These are phyloP conservation scores for Pulveroboletus sp. DNA, from an alignment of 768 basidiomycete species.

Conservation along the genomic window DNA sequence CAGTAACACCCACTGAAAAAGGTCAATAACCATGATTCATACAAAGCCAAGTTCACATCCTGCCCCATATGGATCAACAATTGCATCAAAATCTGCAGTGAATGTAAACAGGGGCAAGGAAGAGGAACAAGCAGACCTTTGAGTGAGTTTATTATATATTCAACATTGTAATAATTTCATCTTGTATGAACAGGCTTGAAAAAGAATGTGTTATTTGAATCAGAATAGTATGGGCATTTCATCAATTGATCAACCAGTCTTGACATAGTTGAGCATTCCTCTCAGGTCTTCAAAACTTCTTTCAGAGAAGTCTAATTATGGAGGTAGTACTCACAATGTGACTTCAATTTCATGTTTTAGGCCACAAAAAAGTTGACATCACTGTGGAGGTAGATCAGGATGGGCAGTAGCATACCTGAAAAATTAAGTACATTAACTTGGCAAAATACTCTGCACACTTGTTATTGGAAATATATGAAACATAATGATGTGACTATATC, in stretches of 20 bases:
- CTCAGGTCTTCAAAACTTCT: slow-evolving; percentile 7
- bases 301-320: slow-evolving; percentile 2
- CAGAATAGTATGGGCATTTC: neutral
- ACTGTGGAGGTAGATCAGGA: no score
- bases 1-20: slow-evolving; percentile 7
- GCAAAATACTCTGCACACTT: slow-evolving; percentile 5
- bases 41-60: neutral
- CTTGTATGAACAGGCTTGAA: slow-evolving; percentile 12
- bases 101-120: neutral
- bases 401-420: neutral
- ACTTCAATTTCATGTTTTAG: slow-evolving; percentile 11
- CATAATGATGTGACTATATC: neutral
- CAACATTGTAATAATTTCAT: slow-evolving; percentile 9
- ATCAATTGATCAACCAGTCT: slow-evolving; percentile 5
- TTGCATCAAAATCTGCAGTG: neutral
- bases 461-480: neutral
- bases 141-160: slow-evolving; percentile 15
- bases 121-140: neutral
- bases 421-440: no score
- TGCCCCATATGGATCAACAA: neutral
- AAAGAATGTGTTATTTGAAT: slow-evolving; percentile 9
- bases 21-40: slow-evolving; percentile 11
- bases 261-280: slow-evolving; percentile 16
- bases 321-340: slow-evolving; percentile 17
- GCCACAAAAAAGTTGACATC: no score